Percentiles rank a stretch among this genome's conserved stretches.
phyloP scores from a whole-genome alignment of 2,329 filamentous ascomycete species.

The Furcasterigmium sp. region DNA sequence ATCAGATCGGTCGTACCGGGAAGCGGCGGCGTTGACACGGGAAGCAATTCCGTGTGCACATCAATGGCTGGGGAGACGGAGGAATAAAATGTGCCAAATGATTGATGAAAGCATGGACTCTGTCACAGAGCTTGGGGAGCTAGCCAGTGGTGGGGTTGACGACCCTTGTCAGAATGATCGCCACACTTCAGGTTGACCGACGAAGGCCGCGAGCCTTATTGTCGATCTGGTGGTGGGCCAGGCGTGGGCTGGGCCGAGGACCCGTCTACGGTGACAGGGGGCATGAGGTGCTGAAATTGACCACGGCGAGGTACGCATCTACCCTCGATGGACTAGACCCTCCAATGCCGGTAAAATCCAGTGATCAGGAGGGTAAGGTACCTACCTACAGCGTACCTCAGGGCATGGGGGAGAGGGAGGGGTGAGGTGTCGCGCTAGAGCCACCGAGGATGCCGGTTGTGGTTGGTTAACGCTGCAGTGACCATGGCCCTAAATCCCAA shows the following conservation, averaged over 20 bases:
- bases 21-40: not conserved
- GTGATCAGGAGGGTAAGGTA: slow-evolving; percentile 1
- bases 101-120: too few relatives aligned
- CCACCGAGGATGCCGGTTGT: not conserved
- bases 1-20: too few relatives aligned
- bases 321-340: not conserved
- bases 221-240: slow-evolving; percentile 3
- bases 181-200: slow-evolving; percentile 3
- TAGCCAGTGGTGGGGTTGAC: not conserved
- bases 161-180: slow-evolving; percentile 3
- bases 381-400: too few relatives aligned
- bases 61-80: too few relatives aligned
- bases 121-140: not conserved
- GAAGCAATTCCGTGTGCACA: not conserved
- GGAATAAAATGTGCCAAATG: too few relatives aligned
- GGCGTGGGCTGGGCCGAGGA: not conserved
- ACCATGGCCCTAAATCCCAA: not conserved
- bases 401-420: too few relatives aligned
- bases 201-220: slow-evolving; percentile 1
- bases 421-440: not conserved
- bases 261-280: not conserved
- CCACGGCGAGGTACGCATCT: not conserved
- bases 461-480: not conserved
- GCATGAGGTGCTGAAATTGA: not conserved
- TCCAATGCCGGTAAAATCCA: not conserved